Conservation (phyloP, 2,329 filamentous ascomycete genomes). For the Xylaria sp. region DNA sequence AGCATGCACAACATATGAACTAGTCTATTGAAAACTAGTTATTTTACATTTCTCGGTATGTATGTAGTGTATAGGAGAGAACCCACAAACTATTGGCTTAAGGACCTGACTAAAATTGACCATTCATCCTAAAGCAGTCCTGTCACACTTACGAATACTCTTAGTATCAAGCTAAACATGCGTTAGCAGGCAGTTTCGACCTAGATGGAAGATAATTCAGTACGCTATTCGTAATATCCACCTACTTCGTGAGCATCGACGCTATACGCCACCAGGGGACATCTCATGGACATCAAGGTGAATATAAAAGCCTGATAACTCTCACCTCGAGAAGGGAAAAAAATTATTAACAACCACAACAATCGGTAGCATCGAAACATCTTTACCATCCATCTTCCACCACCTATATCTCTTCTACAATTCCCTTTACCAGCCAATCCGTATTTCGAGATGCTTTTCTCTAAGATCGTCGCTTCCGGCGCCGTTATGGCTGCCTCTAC, state of each 20-base stretch:
- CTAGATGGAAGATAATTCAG: background rate
- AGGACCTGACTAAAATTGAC: background rate
- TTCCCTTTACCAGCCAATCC: background rate
- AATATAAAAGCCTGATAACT: conserved; percentile 21
- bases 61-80: too few species aligned
- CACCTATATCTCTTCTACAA: background rate
- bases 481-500: conserved; percentile 31
- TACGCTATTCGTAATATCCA: background rate
- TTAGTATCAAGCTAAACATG: conserved; percentile 20
- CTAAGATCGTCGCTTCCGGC: conserved; percentile 33
- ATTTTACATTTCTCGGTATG: background rate
- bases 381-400: conserved; percentile 11
- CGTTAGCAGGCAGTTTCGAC: conserved; percentile 13
- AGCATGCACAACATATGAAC: background rate
- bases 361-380: background rate
- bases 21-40: background rate
- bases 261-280: background rate
- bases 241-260: background rate
- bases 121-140: background rate
- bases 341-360: conserved; percentile 14
- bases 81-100: conserved; percentile 14
- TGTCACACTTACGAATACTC: background rate
- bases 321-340: background rate
- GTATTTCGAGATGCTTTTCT: conserved; percentile 33
- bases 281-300: background rate